Evolutionary conservation across 257 asterid genomes (phyloP), one percentile per base, ranked within the genome.

Genomic region (Solanum pimpinellifolium): DNA sequence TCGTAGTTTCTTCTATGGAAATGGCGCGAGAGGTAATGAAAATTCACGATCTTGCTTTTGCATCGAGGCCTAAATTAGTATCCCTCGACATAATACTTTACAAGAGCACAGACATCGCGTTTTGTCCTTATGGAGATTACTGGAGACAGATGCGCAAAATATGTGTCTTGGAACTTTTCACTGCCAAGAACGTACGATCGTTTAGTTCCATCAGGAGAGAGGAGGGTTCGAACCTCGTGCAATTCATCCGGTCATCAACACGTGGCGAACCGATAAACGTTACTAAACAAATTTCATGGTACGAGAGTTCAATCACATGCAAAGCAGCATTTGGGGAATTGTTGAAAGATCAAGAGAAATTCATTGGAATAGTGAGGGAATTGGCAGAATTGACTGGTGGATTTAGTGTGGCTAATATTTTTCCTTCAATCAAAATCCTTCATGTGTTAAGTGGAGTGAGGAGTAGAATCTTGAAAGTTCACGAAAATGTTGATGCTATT

Each of bases 131-230:
- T 84, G 88, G 88, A 37, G 92, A 89, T 6, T 87, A 90, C 87
- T 92, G 92, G 95, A 86, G 90, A 11, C 93, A 93, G 20, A 86
- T 92, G 91, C 90, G 93, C 1, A 90, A 89, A 56, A 86, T 91
- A 0, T 89, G 94, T 86, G 41, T 89, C 5, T 4, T 89, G 73
- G 93, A 93, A 87, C 87, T 90, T 14, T 86, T 92, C 20, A 74
- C 89, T 33, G 21, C 88, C 11, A 88, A 83, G 5, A 89, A 76
- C 11, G 93, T 90, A 13, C 66, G 56, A 4, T 93, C 92, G 0
- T 91, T 89, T 69, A 86, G 76, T 25, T 20, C 44, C 46, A 85
- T 91, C 18, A 35, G 93, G 49, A 59, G 33, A 0, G 87, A 84
- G 2, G 92, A 91, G 62, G 90, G 77, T 2, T 12, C 69, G 0